Evolutionary conservation across 2,329 filamentous ascomycete genomes (phyloP), one percentile per base, ranked within the genome.

Genomic region (Ophiostoma tasmaniense): DNA sequence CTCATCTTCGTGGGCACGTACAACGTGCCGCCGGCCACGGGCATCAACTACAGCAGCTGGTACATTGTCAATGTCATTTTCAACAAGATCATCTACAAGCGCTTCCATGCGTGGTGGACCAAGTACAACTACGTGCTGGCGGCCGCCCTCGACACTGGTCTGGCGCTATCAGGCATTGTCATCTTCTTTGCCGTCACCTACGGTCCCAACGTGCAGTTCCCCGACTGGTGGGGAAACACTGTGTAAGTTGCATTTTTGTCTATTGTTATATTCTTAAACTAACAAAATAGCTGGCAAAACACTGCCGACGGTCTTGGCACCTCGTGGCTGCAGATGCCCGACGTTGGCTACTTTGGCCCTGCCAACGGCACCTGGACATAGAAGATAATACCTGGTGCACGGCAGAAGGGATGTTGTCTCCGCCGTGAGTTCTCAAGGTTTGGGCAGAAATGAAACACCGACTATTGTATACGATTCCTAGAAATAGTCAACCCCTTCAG

Each of bases 71-170:
- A 45, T 20, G 42, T 45, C 17, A 45, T 45, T 7, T 45, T 45
- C 42, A 45, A 45, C 42, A 45, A 45, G 42, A 20, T 45, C 20
- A n/a, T 45, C 6, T 45, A 45, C 17, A 17, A 17, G 42, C 42
- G 20, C 42, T 45, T 45, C 42, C 42, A 45, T 59, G 71, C 71
- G n/a, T 74, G 72, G 72, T 74, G 73, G 73, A 70, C 70, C 13
- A 72, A 76, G 72, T 78, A 78, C 73, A 78, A 77, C 70, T 79
- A 77, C 69, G 74, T 77, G 2, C 67, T 78, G 0, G 75, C 74
- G 1, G 76, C 77, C 7, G 75, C 74, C 2, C 72, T 78, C 25
- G 74, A 73, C 2, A 75, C 73, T 10, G 76, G 74, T 1, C 74
- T 78, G 8, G 77, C 77, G 35, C 70, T 78, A 20, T 75, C 75